phyloP scores from a whole-genome alignment of 805 yeast genomes.

The Torulaspora indica region DNA sequence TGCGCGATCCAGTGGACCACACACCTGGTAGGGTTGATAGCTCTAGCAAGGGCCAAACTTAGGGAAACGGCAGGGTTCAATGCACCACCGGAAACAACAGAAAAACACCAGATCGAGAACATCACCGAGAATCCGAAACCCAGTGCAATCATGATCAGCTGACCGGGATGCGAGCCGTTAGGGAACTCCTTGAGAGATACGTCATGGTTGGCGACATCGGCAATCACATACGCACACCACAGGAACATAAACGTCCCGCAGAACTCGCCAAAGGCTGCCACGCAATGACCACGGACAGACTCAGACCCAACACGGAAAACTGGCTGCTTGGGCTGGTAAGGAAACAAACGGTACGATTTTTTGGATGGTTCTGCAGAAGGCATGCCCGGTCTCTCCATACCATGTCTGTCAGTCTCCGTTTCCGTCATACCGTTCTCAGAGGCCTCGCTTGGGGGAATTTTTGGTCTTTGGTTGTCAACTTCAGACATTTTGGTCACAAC shows the following conservation, averaged over 20 bases:
- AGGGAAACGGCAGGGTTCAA: slow-evolving; percentile 86
- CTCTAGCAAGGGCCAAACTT: slow-evolving; percentile 65
- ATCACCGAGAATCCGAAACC: slow-evolving; percentile 86
- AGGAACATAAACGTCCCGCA: slow-evolving; percentile 81
- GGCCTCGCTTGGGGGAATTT: background rate
- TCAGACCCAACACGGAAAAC: slow-evolving; percentile 40
- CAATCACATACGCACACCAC: slow-evolving; percentile 77
- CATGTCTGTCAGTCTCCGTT: slow-evolving; percentile 3
- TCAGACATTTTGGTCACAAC: slow-evolving; percentile 1
- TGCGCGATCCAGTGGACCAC: slow-evolving; percentile 61
- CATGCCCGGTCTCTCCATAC: background rate
- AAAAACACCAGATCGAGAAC: slow-evolving; percentile 37
- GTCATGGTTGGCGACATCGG: slow-evolving; percentile 72
- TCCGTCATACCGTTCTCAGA: slow-evolving; percentile 1
- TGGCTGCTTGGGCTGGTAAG: slow-evolving; percentile 22
- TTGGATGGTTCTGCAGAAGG: background rate
- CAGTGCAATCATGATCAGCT: slow-evolving; percentile 70
- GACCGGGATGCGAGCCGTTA: slow-evolving; percentile 57
- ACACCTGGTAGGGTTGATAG: slow-evolving; percentile 69
- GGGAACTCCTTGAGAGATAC: slow-evolving; percentile 28
- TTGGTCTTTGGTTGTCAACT: slow-evolving; percentile 2
- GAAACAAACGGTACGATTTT: slow-evolving; percentile 6
- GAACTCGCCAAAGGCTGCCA: slow-evolving; percentile 76
- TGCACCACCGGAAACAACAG: slow-evolving; percentile 81
- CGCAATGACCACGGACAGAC: slow-evolving; percentile 51